Evolutionary conservation across 352 stramenopile species (phyloP), one percentile per base, ranked within the genome.

Genomic region (Pythium oligandrum): DNA sequence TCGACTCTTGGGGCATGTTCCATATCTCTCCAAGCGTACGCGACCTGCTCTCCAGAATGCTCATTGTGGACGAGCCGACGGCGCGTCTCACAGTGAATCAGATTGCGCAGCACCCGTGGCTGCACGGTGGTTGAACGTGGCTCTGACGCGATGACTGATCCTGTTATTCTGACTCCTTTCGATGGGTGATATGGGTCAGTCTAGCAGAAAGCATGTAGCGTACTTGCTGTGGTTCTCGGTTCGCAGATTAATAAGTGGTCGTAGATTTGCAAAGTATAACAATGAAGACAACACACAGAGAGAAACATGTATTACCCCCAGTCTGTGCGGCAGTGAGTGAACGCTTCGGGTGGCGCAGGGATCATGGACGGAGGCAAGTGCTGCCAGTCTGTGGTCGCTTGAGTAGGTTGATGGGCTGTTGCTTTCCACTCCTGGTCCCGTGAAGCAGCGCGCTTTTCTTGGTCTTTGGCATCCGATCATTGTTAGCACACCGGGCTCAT

Each of bases 1-100:
- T 93, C 51, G 83, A 91, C 63, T 91, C 80, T 30, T 93, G 83
- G 83, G 83, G 83, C 8, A 91, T 93, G 80, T 72, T 79, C 60
- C 80, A 91, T 61, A 70, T 93, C 26, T 90, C 78, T 4, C 46
- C 66, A 34, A 79, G 74, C 40, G 83, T 89, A 26, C 80, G 83
- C 49, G 81, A 93, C 48, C 64, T 93, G 44, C 59, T 93, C 55
- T 76, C 69, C 43, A 73, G 81, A 60, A 88, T 93, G 76, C 77
- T 93, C 43, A 70, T 93, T 33, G 83, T 93, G n/a, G 77, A 91
- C 52, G 78, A 93, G 48, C 83, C 83, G 36, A 65, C 76, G 38
- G 68, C 64, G 39, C 78, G 83, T 5, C 69, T 93, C 51, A 91
- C 80, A 52, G 73, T 93, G 61, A 77, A 89, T 57, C 74, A 93